Evolutionary conservation across 331 rosid species (phyloP).

Genomic region (Erythrophleum ivorense): DNA sequence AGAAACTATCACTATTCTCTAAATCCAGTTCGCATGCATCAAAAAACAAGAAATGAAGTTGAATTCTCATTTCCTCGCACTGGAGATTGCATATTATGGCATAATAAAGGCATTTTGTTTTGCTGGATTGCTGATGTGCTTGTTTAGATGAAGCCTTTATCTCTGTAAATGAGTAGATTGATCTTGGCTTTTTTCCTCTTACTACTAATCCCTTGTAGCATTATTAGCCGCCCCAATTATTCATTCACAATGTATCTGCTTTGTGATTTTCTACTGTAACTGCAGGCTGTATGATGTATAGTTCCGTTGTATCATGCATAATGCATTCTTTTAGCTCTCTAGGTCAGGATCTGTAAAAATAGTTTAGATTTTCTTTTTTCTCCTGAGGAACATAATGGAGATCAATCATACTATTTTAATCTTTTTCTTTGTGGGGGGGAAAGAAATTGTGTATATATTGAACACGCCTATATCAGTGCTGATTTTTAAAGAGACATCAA

Average conservation of each 20-base stretch:
- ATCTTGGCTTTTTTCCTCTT: constrained; percentile 25
- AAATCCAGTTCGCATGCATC: constrained; percentile 39
- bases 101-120: background rate
- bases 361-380: background rate
- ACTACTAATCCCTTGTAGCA: constrained; percentile 33
- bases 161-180: constrained; percentile 27
- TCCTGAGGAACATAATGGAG: background rate
- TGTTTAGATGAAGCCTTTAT: constrained; percentile 25
- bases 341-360: background rate
- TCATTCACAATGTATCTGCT: constrained; percentile 39
- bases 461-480: background rate
- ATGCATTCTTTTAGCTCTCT: background rate
- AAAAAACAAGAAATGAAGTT: constrained; percentile 53
- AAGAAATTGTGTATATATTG: background rate
- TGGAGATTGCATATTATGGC: constrained; percentile 24
- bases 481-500: background rate
- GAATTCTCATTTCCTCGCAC: background rate
- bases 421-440: no score
- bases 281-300: constrained; percentile 31
- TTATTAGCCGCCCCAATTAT: constrained; percentile 37
- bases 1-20: constrained; percentile 53
- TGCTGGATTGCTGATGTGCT: constrained; percentile 23
- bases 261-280: constrained; percentile 37
- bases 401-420: no score
- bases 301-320: background rate